Percentiles rank a stretch among this genome's conserved stretches.
Conservation (phyloP, 2,329 filamentous ascomycete genomes). For the Calonectria honghensis region DNA sequence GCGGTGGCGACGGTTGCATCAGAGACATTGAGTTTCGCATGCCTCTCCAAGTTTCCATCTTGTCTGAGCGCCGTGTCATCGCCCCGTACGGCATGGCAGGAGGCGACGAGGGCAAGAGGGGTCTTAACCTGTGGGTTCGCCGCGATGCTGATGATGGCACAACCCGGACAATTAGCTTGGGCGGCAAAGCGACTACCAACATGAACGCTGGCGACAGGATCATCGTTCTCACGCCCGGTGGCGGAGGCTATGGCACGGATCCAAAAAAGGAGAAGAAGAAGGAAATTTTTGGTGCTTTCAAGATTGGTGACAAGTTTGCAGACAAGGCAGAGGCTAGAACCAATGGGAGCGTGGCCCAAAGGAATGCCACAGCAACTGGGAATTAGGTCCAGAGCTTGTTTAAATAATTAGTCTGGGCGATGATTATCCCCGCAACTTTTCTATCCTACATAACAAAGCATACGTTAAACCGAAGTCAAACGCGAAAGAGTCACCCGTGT, state of each 20-base stretch:
- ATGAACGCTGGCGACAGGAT: slow-evolving; percentile 20
- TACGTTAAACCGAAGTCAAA: neutral
- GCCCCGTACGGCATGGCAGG: slow-evolving; percentile 31
- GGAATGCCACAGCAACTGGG: slow-evolving; percentile 1
- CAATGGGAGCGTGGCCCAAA: slow-evolving; percentile 26
- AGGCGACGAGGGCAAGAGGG: slow-evolving; percentile 25
- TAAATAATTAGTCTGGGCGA: neutral
- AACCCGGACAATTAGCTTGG: slow-evolving; percentile 12
- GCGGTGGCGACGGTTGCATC: slow-evolving; percentile 83
- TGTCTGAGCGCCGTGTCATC: slow-evolving; percentile 27
- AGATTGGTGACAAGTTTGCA: slow-evolving; percentile 29
- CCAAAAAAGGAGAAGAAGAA: slow-evolving; percentile 6
- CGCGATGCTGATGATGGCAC: slow-evolving; percentile 55
- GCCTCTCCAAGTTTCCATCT: slow-evolving; percentile 24
- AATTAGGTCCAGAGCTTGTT: neutral
- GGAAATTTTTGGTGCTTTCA: slow-evolving; percentile 28
- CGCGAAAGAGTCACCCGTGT: too few species aligned
- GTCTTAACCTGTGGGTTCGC: slow-evolving; percentile 22
- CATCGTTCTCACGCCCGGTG: slow-evolving; percentile 28
- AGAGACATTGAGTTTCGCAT: slow-evolving; percentile 82
- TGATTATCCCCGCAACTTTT: neutral
- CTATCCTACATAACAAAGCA: neutral
- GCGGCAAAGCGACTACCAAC: slow-evolving; percentile 8
- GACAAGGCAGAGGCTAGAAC: neutral
- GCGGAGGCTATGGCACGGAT: slow-evolving; percentile 56